Evolutionary conservation across 106 monocot genomes (phyloP).

Genomic region (Acorus calamus): DNA sequence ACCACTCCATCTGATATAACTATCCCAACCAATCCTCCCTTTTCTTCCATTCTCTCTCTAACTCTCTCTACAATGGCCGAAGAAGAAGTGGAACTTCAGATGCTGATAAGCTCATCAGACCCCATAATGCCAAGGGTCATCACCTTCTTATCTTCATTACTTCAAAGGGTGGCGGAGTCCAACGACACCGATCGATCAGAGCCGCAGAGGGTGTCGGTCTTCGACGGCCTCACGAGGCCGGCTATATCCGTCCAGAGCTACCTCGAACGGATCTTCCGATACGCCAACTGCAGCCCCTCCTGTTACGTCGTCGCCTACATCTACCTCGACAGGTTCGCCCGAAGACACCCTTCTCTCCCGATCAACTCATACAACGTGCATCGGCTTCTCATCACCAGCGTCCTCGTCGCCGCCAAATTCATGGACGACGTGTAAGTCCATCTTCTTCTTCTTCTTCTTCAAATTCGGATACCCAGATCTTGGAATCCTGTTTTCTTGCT

Average conservation of each 20-base stretch:
- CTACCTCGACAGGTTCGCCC: conserved; percentile 46
- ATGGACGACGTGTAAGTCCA: conserved; percentile 60
- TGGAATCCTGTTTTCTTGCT: too few relatives aligned
- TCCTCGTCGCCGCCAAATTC: conserved; percentile 69
- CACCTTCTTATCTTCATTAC: conserved; percentile 25
- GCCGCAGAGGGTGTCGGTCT: conserved; percentile 12
- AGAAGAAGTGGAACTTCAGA: background rate
- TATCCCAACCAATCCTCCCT: background rate
- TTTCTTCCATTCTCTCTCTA: too few relatives aligned
- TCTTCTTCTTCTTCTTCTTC: too few relatives aligned
- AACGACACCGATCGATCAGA: conserved; percentile 10
- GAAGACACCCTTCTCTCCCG: conserved; percentile 13
- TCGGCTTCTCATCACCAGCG: conserved; percentile 48
- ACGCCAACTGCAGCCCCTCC: conserved; percentile 52
- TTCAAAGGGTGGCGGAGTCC: conserved; percentile 21
- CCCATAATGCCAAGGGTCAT: conserved; percentile 14
- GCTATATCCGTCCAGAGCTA: conserved; percentile 43
- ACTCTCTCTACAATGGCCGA: conserved; percentile 9
- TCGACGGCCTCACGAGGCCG: conserved; percentile 40
- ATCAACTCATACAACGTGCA: conserved; percentile 53
- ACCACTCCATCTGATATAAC: too few relatives aligned
- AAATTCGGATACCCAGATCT: background rate
- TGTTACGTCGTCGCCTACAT: conserved; percentile 72
- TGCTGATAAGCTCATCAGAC: too few relatives aligned
- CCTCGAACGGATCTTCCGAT: conserved; percentile 48